phyloP scores from a whole-genome alignment of 352 stramenopile genomes.

The Pythium vanterpoolii region DNA sequence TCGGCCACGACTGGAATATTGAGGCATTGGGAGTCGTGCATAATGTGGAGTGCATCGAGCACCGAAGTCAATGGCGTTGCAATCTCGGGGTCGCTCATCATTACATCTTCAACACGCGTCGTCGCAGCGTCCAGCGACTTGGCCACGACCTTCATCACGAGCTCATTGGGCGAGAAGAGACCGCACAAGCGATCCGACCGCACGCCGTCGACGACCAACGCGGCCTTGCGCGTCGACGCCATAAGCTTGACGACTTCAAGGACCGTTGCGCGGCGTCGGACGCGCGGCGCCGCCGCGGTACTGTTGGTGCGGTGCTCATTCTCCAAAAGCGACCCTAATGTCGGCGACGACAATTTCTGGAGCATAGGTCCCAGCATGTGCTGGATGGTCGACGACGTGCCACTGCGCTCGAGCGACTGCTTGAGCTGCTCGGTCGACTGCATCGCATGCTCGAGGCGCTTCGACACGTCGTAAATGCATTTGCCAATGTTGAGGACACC shows the following conservation, averaged over 20 bases:
- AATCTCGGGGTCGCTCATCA: constrained; percentile 85
- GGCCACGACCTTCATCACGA: constrained; percentile 95
- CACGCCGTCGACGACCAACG: constrained; percentile 91
- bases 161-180: constrained; percentile 96
- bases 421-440: constrained; percentile 84
- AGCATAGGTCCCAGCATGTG: constrained; percentile 80
- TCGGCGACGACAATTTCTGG: constrained; percentile 77
- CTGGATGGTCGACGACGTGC: constrained; percentile 68
- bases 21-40: constrained; percentile 82
- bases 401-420: constrained; percentile 72
- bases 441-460: constrained; percentile 92
- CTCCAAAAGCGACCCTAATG: constrained; percentile 84
- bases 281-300: constrained; percentile 49
- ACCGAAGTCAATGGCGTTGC: constrained; percentile 63
- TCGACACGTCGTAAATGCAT: constrained; percentile 98
- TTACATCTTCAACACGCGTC: constrained; percentile 91
- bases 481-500: constrained; percentile 98
- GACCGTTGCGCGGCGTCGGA: constrained; percentile 86
- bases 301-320: constrained; percentile 47
- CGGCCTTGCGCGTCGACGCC: constrained; percentile 86
- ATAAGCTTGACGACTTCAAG: constrained; percentile 77
- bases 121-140: constrained; percentile 87
- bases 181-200: constrained; percentile 89
- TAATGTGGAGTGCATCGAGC: constrained; percentile 86
- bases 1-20: constrained; percentile 79